These are phyloP conservation scores for Tylopilus felleus DNA, from an alignment of 768 basidiomycete species.

Conservation along the genomic window DNA sequence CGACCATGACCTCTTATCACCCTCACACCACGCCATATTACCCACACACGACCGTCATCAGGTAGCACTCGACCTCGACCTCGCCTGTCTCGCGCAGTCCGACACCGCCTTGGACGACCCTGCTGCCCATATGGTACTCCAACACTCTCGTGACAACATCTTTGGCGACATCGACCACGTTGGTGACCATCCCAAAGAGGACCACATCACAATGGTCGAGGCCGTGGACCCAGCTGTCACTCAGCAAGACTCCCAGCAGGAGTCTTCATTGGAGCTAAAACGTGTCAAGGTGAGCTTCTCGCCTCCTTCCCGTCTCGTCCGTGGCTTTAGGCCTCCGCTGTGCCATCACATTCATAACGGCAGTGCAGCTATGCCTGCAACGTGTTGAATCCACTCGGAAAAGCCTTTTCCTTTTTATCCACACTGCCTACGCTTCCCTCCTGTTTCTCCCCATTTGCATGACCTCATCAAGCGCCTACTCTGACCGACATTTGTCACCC, in stretches of 20 bases:
- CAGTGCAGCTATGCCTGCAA: slow-evolving; percentile 25
- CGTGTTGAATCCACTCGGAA: slow-evolving; percentile 16
- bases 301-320: slow-evolving; percentile 16
- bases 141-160: slow-evolving; percentile 31
- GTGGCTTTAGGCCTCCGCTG: slow-evolving; percentile 13
- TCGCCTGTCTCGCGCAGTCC: slow-evolving; percentile 27
- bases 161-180: slow-evolving; percentile 35
- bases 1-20: slow-evolving; percentile 32
- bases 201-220: slow-evolving; percentile 34
- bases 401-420: slow-evolving; percentile 15
- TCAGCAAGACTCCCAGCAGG: slow-evolving; percentile 60
- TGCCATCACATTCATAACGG: slow-evolving; percentile 20
- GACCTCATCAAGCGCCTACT: slow-evolving; percentile 30
- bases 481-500: slow-evolving; percentile 28
- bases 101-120: slow-evolving; percentile 27
- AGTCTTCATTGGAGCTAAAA: slow-evolving; percentile 72
- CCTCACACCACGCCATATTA: slow-evolving; percentile 28
- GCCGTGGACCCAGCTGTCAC: slow-evolving; percentile 37
- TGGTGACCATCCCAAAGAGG: slow-evolving; percentile 31
- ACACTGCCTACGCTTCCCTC: slow-evolving; percentile 13
- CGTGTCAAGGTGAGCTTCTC: slow-evolving; percentile 70
- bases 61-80: slow-evolving; percentile 27
- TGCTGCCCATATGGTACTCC: slow-evolving; percentile 26
- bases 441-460: slow-evolving; percentile 24
- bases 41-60: slow-evolving; percentile 33